phyloP scores from a whole-genome alignment of 331 rosid species.

The Rhamnella rubrinervis region DNA sequence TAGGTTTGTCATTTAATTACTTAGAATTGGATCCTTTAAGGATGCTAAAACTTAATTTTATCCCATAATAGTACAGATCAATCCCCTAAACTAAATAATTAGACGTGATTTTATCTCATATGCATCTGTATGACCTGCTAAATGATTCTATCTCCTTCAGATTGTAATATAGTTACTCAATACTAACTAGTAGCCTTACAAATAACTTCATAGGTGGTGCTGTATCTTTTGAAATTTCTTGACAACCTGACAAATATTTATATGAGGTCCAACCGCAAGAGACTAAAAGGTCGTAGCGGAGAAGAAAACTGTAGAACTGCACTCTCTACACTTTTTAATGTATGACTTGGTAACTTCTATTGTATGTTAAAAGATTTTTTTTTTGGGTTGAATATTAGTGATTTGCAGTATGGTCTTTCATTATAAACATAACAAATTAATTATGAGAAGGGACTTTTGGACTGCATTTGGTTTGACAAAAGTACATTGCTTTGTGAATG shows the following conservation, averaged over 20 bases:
- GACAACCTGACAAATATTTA: conserved; percentile 92
- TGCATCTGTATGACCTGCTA: too few species aligned
- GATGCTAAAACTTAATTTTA: too few species aligned
- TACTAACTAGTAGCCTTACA: background rate
- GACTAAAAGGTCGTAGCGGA: conserved; percentile 96
- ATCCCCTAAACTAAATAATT: too few species aligned
- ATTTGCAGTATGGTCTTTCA: background rate
- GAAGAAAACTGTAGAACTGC: conserved; percentile 90
- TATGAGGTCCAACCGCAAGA: conserved; percentile 93
- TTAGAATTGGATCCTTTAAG: too few species aligned
- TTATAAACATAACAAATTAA: too few species aligned
- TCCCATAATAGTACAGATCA: too few species aligned
- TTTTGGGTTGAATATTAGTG: background rate
- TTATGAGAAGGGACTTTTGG: too few species aligned
- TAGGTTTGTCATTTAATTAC: too few species aligned
- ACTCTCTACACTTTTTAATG: conserved; percentile 87
- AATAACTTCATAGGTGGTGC: conserved; percentile 74
- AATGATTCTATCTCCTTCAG: background rate
- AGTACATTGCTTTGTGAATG: too few species aligned
- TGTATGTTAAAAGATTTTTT: background rate
- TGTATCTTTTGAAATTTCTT: conserved; percentile 85
- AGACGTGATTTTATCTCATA: too few species aligned
- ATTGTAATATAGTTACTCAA: background rate
- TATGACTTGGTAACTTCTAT: conserved; percentile 37
- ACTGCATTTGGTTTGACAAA: too few species aligned